Evolutionary conservation across 2,329 filamentous ascomycete species (phyloP), one percentile per base, ranked within the genome.

Genomic region (Orbilia quercus): DNA sequence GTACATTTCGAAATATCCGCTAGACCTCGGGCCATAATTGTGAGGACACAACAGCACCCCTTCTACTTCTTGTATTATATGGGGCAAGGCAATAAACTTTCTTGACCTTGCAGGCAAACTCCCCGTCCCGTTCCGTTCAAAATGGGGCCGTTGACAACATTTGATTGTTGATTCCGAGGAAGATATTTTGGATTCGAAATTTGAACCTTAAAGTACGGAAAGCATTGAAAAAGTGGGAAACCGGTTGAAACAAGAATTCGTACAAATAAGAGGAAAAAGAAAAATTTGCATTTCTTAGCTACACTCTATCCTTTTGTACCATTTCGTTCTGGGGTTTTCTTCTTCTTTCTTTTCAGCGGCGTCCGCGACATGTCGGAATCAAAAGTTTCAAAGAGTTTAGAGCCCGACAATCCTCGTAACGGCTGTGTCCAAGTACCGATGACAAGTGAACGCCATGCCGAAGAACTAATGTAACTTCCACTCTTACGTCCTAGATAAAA

Each of bases 81-180:
- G 31, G 42, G n/a, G 2, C 22, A 45, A 31, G 58, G 31, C 25
- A 7, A 18, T 6, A 12, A 36, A n/a, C 20, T 18, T 28, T 55
- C 7, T n/a, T 44, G 28, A 28, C 7, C 36, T 12, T 42, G 25
- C 51, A 67, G 40, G 60, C 25, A 48, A 48, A 34, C 25, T 22
- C 59, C 60, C 44, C 55, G 63, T 44, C 36, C 55, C 58, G 66
- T 64, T 72, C 66, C 66, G 66, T 64, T 14, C 47, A 57, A 64
- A 40, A 40, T 72, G 54, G 58, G 58, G 66, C 63, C 57, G 58
- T 58, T 64, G 31, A 22, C 48, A 59, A 36, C 34, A 72, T 57
- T 25, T 38, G 28, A 50, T 16, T 71, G 36, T 25, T 34, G 34
- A 59, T 53, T 59, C 66, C 58, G 66, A 71, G 34, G 28, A 36